These are phyloP conservation scores for Sphagnum magellanicum DNA, from an alignment of 228 moss, liverwort and hornwort genomes.

Conservation along the genomic window DNA sequence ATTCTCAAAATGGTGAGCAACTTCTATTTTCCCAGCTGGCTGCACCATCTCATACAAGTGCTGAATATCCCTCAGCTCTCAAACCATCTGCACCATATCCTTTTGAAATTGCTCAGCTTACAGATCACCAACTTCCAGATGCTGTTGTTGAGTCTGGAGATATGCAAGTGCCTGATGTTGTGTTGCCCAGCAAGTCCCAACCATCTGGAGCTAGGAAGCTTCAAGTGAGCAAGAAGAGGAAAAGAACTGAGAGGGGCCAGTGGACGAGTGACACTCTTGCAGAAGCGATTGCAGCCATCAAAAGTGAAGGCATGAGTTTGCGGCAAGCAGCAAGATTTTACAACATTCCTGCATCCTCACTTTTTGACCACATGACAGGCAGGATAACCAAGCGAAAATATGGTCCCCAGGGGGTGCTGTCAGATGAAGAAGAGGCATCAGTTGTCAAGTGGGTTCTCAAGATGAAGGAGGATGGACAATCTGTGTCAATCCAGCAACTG, in stretches of 20 bases:
- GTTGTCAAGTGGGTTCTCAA: not conserved
- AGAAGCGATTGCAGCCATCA: not conserved
- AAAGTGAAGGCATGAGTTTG: not conserved
- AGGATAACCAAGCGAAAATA: not conserved
- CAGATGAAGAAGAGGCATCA: not conserved
- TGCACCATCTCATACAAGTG: too few relatives aligned
- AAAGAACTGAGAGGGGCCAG: not conserved
- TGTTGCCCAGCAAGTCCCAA: too few relatives aligned
- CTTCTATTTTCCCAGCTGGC: too few relatives aligned
- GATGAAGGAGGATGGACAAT: slow-evolving; percentile 1
- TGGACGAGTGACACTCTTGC: not conserved
- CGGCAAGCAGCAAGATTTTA: not conserved
- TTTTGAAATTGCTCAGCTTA: too few relatives aligned
- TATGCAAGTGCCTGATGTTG: too few relatives aligned
- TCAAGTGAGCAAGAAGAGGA: not conserved
- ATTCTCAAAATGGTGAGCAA: too few relatives aligned
- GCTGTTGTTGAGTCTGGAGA: too few relatives aligned
- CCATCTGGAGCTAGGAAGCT: too few relatives aligned
- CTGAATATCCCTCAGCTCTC: too few relatives aligned
- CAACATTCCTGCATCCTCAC: not conserved
- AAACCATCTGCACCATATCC: too few relatives aligned
- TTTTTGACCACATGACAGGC: not conserved
- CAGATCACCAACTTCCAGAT: too few relatives aligned
- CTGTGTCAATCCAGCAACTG: not conserved
- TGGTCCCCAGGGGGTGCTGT: not conserved